A percentile compares a stretch with the other conserved stretches of the same genome.
Conservation (phyloP, 192 early-diverging fungal species). For the Coemansia sp. region DNA sequence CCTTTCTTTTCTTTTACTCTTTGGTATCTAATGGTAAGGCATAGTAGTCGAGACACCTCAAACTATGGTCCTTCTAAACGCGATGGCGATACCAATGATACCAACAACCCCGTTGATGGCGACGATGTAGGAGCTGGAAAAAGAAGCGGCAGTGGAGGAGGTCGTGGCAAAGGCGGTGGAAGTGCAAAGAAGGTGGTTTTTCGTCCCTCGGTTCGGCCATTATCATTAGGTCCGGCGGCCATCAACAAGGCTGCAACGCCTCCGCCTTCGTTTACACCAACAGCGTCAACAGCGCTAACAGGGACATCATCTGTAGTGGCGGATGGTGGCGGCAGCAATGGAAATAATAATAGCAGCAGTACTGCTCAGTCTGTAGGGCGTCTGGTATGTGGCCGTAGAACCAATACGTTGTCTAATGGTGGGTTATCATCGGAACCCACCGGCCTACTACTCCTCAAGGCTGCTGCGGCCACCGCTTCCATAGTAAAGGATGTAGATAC, state of each 20-base stretch:
- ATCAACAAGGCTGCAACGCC: neutral
- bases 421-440: neutral
- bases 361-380: constrained; percentile 2
- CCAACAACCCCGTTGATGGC: neutral
- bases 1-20: neutral
- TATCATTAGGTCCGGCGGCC: constrained; percentile 14
- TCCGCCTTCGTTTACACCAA: neutral
- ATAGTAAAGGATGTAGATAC: neutral
- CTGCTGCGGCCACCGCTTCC: neutral
- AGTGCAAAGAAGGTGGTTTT: constrained; percentile 34
- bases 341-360: constrained; percentile 1
- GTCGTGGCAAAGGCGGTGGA: constrained; percentile 14
- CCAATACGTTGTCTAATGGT: neutral
- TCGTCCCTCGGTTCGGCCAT: constrained; percentile 37
- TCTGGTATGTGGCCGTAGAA: constrained; percentile 7
- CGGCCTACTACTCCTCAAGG: neutral
- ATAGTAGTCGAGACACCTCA: constrained; percentile 7
- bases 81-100: constrained; percentile 7
- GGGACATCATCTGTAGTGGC: neutral
- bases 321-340: neutral
- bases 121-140: constrained; percentile 6
- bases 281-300: neutral
- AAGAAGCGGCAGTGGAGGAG: constrained; percentile 3
- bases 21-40: constrained; percentile 14
- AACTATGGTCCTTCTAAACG: constrained; percentile 5